These are phyloP conservation scores for Pseudoscleropodium purum DNA, from an alignment of 225 moss, liverwort and hornwort species.

Conservation along the genomic window DNA sequence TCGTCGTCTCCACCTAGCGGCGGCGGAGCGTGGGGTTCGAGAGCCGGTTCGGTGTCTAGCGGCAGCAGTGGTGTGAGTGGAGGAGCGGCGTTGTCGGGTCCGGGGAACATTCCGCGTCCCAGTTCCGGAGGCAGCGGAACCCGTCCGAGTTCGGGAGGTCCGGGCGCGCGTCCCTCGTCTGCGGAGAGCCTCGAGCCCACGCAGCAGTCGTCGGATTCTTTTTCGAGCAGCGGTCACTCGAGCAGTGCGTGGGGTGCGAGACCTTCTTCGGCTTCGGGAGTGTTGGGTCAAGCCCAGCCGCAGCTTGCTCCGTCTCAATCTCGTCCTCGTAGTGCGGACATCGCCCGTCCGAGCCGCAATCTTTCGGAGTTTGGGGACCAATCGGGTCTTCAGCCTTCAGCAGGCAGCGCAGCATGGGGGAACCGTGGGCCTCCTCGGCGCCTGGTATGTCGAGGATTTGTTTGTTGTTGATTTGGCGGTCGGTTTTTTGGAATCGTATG, in stretches of 20 bases:
- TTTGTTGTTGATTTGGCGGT: neutral
- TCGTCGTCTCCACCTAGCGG: slow-evolving; percentile 76
- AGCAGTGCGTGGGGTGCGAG: slow-evolving; percentile 69
- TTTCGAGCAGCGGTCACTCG: slow-evolving; percentile 8
- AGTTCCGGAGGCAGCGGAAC: slow-evolving; percentile 68
- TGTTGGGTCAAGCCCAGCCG: slow-evolving; percentile 70
- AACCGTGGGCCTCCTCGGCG: slow-evolving; percentile 56
- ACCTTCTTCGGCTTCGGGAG: slow-evolving; percentile 83
- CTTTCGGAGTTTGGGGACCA: slow-evolving; percentile 75
- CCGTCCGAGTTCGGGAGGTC: slow-evolving; percentile 75
- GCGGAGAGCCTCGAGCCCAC: slow-evolving; percentile 54
- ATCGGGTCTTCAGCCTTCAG: slow-evolving; percentile 18
- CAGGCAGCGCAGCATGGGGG: slow-evolving; percentile 64
- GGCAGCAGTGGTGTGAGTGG: slow-evolving; percentile 28
- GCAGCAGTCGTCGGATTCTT: slow-evolving; percentile 35
- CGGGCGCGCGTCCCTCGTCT: slow-evolving; percentile 59
- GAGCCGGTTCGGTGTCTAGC: slow-evolving; percentile 19
- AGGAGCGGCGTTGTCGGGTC: slow-evolving; percentile 35
- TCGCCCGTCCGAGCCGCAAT: slow-evolving; percentile 41
- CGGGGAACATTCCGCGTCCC: slow-evolving; percentile 62
- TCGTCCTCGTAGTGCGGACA: slow-evolving; percentile 93
- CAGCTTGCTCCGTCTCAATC: slow-evolving; percentile 29
- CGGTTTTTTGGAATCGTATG: neutral
- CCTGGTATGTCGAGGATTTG: slow-evolving; percentile 26
- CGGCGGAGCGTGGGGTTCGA: slow-evolving; percentile 59